Evolutionary conservation across 768 basidiomycete species (phyloP).

Genomic region (Podaxis rugospora): DNA sequence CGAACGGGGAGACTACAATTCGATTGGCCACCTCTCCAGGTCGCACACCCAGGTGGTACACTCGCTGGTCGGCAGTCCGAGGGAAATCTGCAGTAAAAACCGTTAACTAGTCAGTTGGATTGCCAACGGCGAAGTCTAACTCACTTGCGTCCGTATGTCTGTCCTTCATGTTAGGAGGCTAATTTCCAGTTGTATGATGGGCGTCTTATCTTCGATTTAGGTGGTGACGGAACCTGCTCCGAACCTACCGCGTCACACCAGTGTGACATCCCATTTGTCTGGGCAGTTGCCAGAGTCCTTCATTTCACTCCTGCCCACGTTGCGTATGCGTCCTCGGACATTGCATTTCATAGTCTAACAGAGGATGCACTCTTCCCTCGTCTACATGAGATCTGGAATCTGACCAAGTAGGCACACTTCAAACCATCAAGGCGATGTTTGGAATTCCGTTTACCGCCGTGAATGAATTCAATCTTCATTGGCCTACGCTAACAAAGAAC

Average conservation of each 20-base stretch:
- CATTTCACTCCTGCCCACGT: too few species aligned
- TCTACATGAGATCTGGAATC: too few species aligned
- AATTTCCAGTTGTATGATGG: background rate
- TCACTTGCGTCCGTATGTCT: slow-evolving; percentile 62
- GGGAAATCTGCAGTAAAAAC: slow-evolving; percentile 59
- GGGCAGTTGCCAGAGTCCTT: background rate
- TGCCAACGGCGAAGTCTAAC: slow-evolving; percentile 20
- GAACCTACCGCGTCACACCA: background rate
- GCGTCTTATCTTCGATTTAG: background rate
- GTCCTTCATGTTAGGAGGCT: slow-evolving; percentile 47
- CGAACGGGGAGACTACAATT: slow-evolving; percentile 43
- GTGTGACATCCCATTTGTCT: background rate
- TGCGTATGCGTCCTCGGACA: too few species aligned
- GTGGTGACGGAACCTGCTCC: background rate
- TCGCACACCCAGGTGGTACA: slow-evolving; percentile 75
- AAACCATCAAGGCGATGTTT: too few species aligned
- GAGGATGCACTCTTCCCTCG: too few species aligned
- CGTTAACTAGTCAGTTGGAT: background rate
- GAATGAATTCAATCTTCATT: too few species aligned
- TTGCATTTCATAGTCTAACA: too few species aligned
- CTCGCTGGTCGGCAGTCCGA: slow-evolving; percentile 64
- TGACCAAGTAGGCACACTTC: too few species aligned
- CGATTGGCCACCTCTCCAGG: slow-evolving; percentile 79
- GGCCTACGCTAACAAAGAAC: too few species aligned
- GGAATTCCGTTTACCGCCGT: too few species aligned